Evolutionary conservation across 257 asterid genomes (phyloP).

Genomic region (Petunia axillaris): DNA sequence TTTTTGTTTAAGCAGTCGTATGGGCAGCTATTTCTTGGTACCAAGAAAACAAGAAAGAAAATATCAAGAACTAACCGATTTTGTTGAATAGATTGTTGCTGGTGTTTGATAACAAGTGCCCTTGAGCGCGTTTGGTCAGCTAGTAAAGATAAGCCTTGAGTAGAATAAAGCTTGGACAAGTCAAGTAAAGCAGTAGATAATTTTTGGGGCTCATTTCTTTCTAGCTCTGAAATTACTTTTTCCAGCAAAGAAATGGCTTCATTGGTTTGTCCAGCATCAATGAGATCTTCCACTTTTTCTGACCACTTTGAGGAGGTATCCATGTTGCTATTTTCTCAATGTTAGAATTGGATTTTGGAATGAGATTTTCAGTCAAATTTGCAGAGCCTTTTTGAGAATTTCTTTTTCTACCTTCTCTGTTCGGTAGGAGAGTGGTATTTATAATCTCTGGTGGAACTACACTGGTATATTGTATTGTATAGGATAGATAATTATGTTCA

Average conservation of each 20-base stretch:
- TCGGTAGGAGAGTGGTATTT: no score
- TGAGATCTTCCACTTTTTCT: slow-evolving; percentile 74
- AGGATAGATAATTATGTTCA: no score
- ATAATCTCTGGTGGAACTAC: no score
- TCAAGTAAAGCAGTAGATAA: slow-evolving; percentile 63
- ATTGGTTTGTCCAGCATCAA: slow-evolving; percentile 56
- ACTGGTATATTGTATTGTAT: no score
- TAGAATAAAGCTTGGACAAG: slow-evolving; percentile 66
- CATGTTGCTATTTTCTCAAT: neutral
- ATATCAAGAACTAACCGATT: slow-evolving; percentile 43
- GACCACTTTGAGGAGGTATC: slow-evolving; percentile 54
- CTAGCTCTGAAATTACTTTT: slow-evolving; percentile 54
- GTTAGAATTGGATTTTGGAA: neutral
- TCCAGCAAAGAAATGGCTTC: slow-evolving; percentile 63
- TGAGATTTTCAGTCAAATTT: neutral
- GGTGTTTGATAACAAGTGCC: slow-evolving; percentile 57
- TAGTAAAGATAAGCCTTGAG: slow-evolving; percentile 60
- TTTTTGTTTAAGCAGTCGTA: no score
- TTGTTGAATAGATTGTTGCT: neutral
- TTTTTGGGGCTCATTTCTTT: slow-evolving; percentile 38
- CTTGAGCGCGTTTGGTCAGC: slow-evolving; percentile 65
- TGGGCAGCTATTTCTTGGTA: neutral
- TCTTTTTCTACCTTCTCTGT: no score
- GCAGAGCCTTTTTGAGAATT: neutral
- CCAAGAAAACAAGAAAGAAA: neutral